Conservation (phyloP, 2,329 filamentous ascomycete species). For the Helminthosporium solani region DNA sequence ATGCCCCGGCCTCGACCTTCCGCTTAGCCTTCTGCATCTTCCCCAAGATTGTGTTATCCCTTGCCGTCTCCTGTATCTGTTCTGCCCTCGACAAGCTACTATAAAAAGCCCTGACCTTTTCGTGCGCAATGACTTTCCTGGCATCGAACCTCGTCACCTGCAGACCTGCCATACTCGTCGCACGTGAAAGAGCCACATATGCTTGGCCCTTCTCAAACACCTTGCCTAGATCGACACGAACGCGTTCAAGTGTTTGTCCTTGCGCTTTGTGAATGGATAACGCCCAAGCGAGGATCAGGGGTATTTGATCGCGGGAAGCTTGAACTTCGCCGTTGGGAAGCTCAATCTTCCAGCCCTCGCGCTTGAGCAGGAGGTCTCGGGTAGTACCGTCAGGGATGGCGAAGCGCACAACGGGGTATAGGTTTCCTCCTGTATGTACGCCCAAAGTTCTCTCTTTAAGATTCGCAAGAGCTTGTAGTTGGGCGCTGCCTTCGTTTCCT, state of each 20-base stretch:
- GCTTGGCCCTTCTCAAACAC: constrained; percentile 98
- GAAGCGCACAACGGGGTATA: constrained; percentile 86
- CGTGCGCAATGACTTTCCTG: constrained; percentile 90
- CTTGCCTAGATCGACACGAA: constrained; percentile 88
- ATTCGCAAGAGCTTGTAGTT: background rate
- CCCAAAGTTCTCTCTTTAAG: constrained; percentile 49
- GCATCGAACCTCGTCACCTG: constrained; percentile 89
- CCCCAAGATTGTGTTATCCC: constrained; percentile 33
- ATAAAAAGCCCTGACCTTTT: constrained; percentile 83
- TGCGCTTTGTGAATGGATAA: constrained; percentile 98
- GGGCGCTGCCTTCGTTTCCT: constrained; percentile 48
- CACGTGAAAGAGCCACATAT: constrained; percentile 93
- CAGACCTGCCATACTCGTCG: constrained; percentile 80
- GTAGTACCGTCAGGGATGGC: constrained; percentile 73
- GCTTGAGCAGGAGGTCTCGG: constrained; percentile 75
- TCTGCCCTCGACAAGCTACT: constrained; percentile 75
- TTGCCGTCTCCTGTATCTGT: constrained; percentile 34
- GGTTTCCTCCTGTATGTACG: constrained; percentile 48
- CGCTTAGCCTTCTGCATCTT: constrained; percentile 29
- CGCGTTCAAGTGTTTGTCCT: constrained; percentile 87
- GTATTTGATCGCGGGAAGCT: constrained; percentile 72
- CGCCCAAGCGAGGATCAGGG: constrained; percentile 94
- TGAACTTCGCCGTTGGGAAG: constrained; percentile 93
- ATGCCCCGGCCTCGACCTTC: background rate
- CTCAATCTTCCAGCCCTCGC: constrained; percentile 95